Percentiles rank a stretch among this genome's conserved stretches.
phyloP scores from a whole-genome alignment of 768 basidiomycete species.

The Mrakia gelida region DNA sequence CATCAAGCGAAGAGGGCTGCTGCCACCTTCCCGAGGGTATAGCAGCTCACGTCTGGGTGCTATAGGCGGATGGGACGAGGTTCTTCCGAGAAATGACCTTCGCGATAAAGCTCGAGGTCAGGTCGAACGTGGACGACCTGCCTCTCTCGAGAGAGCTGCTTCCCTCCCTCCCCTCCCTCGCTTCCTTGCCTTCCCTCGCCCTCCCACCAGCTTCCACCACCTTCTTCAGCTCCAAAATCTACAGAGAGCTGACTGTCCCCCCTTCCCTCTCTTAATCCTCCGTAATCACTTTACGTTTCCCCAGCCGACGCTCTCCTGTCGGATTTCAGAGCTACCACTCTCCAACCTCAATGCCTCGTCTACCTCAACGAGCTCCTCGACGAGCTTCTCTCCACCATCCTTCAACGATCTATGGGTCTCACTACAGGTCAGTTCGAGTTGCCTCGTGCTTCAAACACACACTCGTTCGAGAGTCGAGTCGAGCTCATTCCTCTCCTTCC shows the following conservation, averaged over 20 bases:
- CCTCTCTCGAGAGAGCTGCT: not conserved
- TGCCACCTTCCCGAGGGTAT: not conserved
- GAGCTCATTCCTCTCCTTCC: not conserved
- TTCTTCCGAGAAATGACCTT: too few species aligned
- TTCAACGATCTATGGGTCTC: slow-evolving; percentile 5
- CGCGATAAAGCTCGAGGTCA: not conserved
- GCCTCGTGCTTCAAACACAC: not conserved
- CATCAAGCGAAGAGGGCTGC: not conserved
- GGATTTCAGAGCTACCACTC: slow-evolving; percentile 21
- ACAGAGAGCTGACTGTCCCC: not conserved
- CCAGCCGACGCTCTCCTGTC: slow-evolving; percentile 31
- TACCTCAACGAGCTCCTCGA: slow-evolving; percentile 32
- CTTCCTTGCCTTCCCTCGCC: not conserved
- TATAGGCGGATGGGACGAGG: too few species aligned
- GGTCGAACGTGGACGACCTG: not conserved
- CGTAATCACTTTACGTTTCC: not conserved
- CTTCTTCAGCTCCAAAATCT: too few species aligned
- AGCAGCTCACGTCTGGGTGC: too few species aligned
- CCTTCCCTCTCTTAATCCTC: not conserved
- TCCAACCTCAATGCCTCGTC: slow-evolving; percentile 12
- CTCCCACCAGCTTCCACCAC: not conserved
- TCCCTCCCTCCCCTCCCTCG: too few species aligned
- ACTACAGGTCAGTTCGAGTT: slow-evolving; percentile 1
- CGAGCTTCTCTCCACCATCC: slow-evolving; percentile 19
- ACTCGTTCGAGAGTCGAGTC: not conserved